phyloP scores from a whole-genome alignment of 306 rosid species.

The Prunus mongolica region DNA sequence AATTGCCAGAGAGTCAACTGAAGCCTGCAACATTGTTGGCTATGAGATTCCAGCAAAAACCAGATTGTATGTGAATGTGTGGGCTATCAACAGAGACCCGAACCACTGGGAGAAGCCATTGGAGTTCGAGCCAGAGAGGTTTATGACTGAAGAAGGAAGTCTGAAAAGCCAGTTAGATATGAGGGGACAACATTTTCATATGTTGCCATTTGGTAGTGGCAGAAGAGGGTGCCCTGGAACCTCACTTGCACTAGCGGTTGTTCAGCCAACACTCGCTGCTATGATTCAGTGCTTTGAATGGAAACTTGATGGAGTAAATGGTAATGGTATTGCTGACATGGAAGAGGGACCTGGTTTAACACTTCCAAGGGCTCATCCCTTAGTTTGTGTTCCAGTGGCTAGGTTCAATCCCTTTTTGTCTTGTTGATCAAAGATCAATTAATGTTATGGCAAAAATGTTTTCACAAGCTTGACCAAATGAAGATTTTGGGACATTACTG shows the following conservation, averaged over 20 bases:
- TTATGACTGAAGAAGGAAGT: slow-evolving; percentile 27
- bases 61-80: slow-evolving; percentile 56
- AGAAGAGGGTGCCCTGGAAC: slow-evolving; percentile 86
- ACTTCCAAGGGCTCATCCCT: slow-evolving; percentile 57
- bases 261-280: slow-evolving; percentile 52
- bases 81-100: slow-evolving; percentile 84
- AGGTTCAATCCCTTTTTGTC: slow-evolving; percentile 40
- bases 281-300: slow-evolving; percentile 86
- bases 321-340: slow-evolving; percentile 34
- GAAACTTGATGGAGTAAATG: slow-evolving; percentile 26
- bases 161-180: slow-evolving; percentile 31
- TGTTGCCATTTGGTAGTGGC: slow-evolving; percentile 76
- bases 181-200: slow-evolving; percentile 50
- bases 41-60: slow-evolving; percentile 69
- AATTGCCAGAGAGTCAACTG: slow-evolving; percentile 53
- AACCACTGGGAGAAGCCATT: slow-evolving; percentile 66
- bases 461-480: too few relatives aligned
- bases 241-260: slow-evolving; percentile 64
- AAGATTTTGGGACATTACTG: too few relatives aligned
- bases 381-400: slow-evolving; percentile 43
- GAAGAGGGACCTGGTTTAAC: slow-evolving; percentile 59
- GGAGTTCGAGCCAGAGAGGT: slow-evolving; percentile 73
- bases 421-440: neutral
- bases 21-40: slow-evolving; percentile 38
- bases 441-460: too few relatives aligned